Base-by-base conservation (phyloP, 345 rosid species). In the Cardamine occulta region DNA sequence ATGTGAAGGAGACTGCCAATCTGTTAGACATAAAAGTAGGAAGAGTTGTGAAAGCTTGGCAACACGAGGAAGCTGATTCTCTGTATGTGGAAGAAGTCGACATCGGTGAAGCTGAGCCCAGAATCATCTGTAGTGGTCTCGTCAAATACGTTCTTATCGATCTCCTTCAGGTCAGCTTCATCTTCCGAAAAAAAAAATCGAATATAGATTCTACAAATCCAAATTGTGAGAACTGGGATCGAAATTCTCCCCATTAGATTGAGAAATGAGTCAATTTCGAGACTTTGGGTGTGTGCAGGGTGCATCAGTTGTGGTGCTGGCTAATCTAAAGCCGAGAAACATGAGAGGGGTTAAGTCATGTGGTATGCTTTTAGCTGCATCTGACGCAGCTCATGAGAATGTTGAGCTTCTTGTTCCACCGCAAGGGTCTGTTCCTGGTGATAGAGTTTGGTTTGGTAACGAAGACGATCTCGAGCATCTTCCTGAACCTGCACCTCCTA, bases 321-420 rank as follows among this genome's bases (percentile, higher is more conserved):
- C 96, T 52, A 94, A 94, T 82, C 76, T 94, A 35, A 91, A 94
- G 84, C 84, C 98, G 1, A 85, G 98, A 80, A 94, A 88, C 72
- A 94, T 94, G 97, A 90, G 96, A 28, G 98, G 98, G 26, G 91
- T 94, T 0, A 91, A 94, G 84, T 94, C 98, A 14, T 81, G 40
- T 67, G 98, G 98, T 24, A 94, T 90, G 98, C 87, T 94, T 34
- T 71, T 91, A 77, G 91, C 92, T 82, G 97, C 98, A 35, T 91
- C 97, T 7, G 96, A 90, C 75, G 82, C 84, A 1, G 71, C 92
- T 26, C 97, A 91, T 76, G 86, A 91, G 68, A 88, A 84, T 67
- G 89, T 91, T 23, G 96, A 94, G 86, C 93, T 85, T 79, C 86
- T 91, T 47, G 82, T 85, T 49, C 98, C 96, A 31, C 98, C 96